phyloP scores from a whole-genome alignment of 441 rosid genomes.

The Pelargonium exstipulatum region DNA sequence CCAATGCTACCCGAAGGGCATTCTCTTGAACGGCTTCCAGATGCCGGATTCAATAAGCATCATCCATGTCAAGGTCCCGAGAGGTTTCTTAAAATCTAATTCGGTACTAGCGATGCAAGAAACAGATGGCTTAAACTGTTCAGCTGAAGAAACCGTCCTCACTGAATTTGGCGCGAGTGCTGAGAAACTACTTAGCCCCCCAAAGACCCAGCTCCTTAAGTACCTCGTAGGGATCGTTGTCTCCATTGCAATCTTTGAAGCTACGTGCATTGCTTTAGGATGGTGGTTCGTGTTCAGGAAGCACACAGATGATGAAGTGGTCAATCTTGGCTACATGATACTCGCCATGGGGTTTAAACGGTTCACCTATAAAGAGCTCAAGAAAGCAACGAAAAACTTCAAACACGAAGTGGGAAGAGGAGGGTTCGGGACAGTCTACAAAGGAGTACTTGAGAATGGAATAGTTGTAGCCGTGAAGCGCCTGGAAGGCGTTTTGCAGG shows the following conservation, averaged over 20 bases:
- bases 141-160: conserved; percentile 10
- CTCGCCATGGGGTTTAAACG: conserved; percentile 25
- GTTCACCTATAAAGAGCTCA: conserved; percentile 24
- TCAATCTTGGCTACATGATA: conserved; percentile 21
- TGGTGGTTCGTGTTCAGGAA: conserved; percentile 24
- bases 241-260: conserved; percentile 17
- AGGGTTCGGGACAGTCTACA: conserved; percentile 24
- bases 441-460: conserved; percentile 17
- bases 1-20: conserved; percentile 20
- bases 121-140: conserved; percentile 14
- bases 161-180: not conserved
- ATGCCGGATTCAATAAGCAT: conserved; percentile 4
- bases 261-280: conserved; percentile 5
- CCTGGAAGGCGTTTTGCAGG: conserved; percentile 21
- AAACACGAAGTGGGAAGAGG: conserved; percentile 26
- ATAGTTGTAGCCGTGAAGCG: conserved; percentile 29
- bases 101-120: not conserved
- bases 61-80: conserved; percentile 24
- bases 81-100: not conserved
- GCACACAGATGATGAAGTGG: conserved; percentile 6
- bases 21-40: conserved; percentile 19
- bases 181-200: not conserved
- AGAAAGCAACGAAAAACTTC: conserved; percentile 27
- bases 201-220: conserved; percentile 14
- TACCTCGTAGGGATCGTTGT: conserved; percentile 17